A percentile compares a stretch with the other conserved stretches of the same genome.
These are phyloP conservation scores for Ustulina deusta DNA, from an alignment of 2,329 filamentous ascomycete genomes.

Conservation along the genomic window DNA sequence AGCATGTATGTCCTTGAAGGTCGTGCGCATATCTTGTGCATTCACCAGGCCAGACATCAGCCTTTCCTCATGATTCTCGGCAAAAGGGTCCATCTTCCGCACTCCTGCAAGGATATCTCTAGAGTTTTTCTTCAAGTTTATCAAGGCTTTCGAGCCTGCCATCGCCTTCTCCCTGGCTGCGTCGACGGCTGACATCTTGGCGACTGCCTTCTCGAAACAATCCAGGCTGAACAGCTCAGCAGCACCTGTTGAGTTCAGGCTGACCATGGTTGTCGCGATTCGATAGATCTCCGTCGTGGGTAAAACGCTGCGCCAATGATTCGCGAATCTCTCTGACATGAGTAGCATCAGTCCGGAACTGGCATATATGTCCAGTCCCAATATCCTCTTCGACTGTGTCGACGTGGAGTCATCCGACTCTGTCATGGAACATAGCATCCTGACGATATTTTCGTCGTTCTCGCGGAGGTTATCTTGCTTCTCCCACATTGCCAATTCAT, in stretches of 20 bases:
- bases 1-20: conserved; percentile 88
- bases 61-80: conserved; percentile 83
- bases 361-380: conserved; percentile 38
- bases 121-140: not conserved
- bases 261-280: conserved; percentile 48
- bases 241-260: conserved; percentile 32
- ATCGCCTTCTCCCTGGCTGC: conserved; percentile 38
- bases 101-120: conserved; percentile 43
- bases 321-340: conserved; percentile 17
- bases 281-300: conserved; percentile 47
- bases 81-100: conserved; percentile 55
- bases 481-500: conserved; percentile 31
- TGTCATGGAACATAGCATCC: conserved; percentile 44
- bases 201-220: conserved; percentile 38
- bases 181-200: conserved; percentile 42
- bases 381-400: conserved; percentile 22
- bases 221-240: conserved; percentile 38
- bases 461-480: conserved; percentile 43
- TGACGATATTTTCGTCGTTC: conserved; percentile 49
- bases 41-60: conserved; percentile 86
- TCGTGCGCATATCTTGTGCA: conserved; percentile 83
- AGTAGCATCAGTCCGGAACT: not conserved
- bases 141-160: conserved; percentile 1
- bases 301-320: conserved; percentile 40
- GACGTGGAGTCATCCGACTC: conserved; percentile 26